A percentile compares a stretch with the other conserved stretches of the same genome.
Evolutionary conservation across 176 grass and related monocot genomes (phyloP).

Genomic region (Canna indica): DNA sequence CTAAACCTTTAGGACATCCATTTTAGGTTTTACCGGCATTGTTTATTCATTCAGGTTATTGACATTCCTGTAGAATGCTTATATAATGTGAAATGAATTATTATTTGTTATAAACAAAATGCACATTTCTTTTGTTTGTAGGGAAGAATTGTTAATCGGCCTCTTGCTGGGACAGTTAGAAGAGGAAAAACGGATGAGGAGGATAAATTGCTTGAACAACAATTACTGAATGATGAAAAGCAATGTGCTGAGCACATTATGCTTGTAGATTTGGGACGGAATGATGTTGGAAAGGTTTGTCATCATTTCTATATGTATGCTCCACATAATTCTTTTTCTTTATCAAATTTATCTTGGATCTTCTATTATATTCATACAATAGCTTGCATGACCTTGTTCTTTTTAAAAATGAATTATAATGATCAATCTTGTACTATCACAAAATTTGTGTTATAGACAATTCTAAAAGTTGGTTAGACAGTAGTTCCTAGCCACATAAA

Average conservation of each 20-base stretch:
- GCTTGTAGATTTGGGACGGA: conserved; percentile 85
- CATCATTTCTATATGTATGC: background rate
- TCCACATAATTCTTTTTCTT: background rate
- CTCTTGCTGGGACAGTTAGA: conserved; percentile 81
- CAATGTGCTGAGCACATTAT: conserved; percentile 91
- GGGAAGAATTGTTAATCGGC: conserved; percentile 71
- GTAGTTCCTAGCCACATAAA: too few species aligned
- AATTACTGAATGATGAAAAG: conserved; percentile 77
- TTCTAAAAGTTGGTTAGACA: too few species aligned
- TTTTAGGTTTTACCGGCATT: too few species aligned
- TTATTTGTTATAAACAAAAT: background rate
- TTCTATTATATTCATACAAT: too few species aligned
- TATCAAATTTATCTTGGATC: too few species aligned
- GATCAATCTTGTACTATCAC: too few species aligned
- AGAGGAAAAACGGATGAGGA: conserved; percentile 62
- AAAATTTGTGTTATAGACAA: too few species aligned
- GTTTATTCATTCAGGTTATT: too few species aligned
- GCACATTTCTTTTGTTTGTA: conserved; percentile 18
- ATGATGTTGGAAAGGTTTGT: conserved; percentile 82
- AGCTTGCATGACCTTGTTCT: too few species aligned
- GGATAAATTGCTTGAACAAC: conserved; percentile 59
- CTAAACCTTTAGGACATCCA: too few species aligned
- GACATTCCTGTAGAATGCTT: background rate
- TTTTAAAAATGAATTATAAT: too few species aligned
- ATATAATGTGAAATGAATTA: background rate